A percentile compares a stretch with the other conserved stretches of the same genome.
These are phyloP conservation scores for Abrus pulchellus DNA, from an alignment of 306 rosid species.

Conservation along the genomic window DNA sequence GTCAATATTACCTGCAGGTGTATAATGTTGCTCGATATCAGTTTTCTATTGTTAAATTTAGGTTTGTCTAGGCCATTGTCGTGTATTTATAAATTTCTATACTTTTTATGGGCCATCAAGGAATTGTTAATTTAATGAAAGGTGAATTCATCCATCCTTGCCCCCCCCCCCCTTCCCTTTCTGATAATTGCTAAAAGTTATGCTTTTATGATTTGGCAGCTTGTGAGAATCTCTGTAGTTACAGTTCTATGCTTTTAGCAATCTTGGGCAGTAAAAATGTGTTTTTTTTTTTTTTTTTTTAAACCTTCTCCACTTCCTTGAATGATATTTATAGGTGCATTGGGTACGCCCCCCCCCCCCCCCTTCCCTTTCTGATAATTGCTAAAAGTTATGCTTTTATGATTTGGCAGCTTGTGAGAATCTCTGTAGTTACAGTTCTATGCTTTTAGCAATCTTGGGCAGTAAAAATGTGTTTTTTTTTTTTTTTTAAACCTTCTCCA, in stretches of 20 bases:
- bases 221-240: slow-evolving; percentile 24
- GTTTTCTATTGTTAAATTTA: slow-evolving; percentile 34
- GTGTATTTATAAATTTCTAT: slow-evolving; percentile 18
- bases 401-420: slow-evolving; percentile 14
- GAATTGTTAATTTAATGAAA: slow-evolving; percentile 4
- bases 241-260: slow-evolving; percentile 22
- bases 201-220: slow-evolving; percentile 8
- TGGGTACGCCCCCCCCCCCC: not conserved
- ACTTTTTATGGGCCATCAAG: slow-evolving; percentile 26
- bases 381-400: slow-evolving; percentile 28
- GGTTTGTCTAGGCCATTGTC: slow-evolving; percentile 25
- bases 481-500: not conserved
- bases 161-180: not conserved
- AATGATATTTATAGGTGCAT: slow-evolving; percentile 11
- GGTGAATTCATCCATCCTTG: not conserved
- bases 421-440: slow-evolving; percentile 16
- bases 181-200: slow-evolving; percentile 35
- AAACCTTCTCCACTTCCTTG: not conserved
- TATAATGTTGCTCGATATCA: slow-evolving; percentile 35
- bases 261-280: slow-evolving; percentile 29
- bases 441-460: slow-evolving; percentile 28
- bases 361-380: slow-evolving; percentile 7
- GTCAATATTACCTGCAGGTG: slow-evolving; percentile 9
- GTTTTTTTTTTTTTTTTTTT: not conserved
- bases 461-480: slow-evolving; percentile 15